Conservation (phyloP, 495 filamentous ascomycete species). For the Aspergillus panamensis region DNA sequence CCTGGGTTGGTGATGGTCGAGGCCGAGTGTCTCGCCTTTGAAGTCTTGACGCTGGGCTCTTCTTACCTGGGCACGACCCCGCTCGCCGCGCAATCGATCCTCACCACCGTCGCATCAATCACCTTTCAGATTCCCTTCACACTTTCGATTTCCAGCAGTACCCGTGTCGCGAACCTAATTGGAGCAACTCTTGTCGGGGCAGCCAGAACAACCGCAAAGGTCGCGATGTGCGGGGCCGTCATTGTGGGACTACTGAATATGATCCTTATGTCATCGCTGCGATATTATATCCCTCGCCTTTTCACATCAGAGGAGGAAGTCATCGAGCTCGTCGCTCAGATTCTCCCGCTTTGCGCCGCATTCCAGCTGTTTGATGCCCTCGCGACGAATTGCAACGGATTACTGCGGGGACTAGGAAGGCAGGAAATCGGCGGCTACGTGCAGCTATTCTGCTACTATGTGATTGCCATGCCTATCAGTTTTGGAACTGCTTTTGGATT, state of each 20-base stretch:
- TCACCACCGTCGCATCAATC: constrained; percentile 57
- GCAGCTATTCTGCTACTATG: constrained; percentile 80
- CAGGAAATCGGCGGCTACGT: constrained; percentile 89
- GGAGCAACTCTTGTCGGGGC: constrained; percentile 68
- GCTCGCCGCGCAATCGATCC: constrained; percentile 66
- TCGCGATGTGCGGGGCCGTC: constrained; percentile 59
- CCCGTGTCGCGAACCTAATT: constrained; percentile 62
- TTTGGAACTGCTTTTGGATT: constrained; percentile 71
- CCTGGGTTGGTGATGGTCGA: constrained; percentile 90
- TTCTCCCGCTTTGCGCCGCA: constrained; percentile 74
- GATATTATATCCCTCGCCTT: constrained; percentile 66
- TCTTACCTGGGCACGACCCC: constrained; percentile 66
- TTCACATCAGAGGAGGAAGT: constrained; percentile 83
- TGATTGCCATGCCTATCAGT: constrained; percentile 78
- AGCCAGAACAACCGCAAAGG: constrained; percentile 67
- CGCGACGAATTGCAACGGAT: constrained; percentile 72
- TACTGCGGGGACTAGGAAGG: constrained; percentile 77
- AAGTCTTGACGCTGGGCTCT: constrained; percentile 69
- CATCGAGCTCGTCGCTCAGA: constrained; percentile 63
- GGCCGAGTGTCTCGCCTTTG: constrained; percentile 84
- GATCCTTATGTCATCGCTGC: constrained; percentile 57
- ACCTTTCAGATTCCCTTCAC: constrained; percentile 68
- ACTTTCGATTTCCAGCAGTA: constrained; percentile 59
- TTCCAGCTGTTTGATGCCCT: constrained; percentile 88
- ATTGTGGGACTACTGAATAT: constrained; percentile 76